These are phyloP conservation scores for Hygrophorus pudorinus DNA, from an alignment of 768 basidiomycete genomes.

Conservation along the genomic window DNA sequence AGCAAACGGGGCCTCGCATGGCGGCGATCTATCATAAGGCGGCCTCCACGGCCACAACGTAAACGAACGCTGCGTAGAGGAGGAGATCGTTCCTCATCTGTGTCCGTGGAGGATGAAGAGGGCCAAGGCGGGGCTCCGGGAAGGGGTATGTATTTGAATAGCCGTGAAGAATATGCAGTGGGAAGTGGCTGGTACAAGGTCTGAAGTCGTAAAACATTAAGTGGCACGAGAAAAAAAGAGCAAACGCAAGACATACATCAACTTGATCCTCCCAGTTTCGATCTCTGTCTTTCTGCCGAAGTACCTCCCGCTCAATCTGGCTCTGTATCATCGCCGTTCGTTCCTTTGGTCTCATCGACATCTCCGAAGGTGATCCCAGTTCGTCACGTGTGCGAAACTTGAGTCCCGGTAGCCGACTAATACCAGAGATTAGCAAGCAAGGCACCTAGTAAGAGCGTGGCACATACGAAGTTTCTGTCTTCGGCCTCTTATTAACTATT, in stretches of 20 bases:
- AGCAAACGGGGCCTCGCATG: slow-evolving; percentile 19
- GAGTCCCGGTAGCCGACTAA: slow-evolving; percentile 38
- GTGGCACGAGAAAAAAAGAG: neutral
- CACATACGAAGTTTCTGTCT: slow-evolving; percentile 21
- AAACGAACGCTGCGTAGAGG: slow-evolving; percentile 49
- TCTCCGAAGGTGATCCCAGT: slow-evolving; percentile 28
- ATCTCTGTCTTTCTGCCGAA: slow-evolving; percentile 60
- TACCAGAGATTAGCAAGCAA: slow-evolving; percentile 6
- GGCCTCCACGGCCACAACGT: slow-evolving; percentile 77
- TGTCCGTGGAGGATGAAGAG: slow-evolving; percentile 17
- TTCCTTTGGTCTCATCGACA: slow-evolving; percentile 53
- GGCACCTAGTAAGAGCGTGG: neutral
- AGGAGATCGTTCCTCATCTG: slow-evolving; percentile 17
- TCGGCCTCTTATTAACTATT: slow-evolving; percentile 44
- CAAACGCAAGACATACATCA: slow-evolving; percentile 43
- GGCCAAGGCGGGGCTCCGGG: slow-evolving; percentile 24
- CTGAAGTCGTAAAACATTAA: slow-evolving; percentile 14
- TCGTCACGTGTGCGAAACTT: slow-evolving; percentile 43
- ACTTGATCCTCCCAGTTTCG: slow-evolving; percentile 80
- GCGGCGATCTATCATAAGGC: slow-evolving; percentile 66
- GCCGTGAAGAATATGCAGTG: slow-evolving; percentile 45
- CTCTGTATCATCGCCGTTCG: slow-evolving; percentile 49
- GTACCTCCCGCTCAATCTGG: slow-evolving; percentile 53
- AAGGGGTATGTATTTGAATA: slow-evolving; percentile 54
- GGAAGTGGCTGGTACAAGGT: slow-evolving; percentile 62